phyloP scores from a whole-genome alignment of 371 early-diverging fungal genomes.

The Mortierella sp. region DNA sequence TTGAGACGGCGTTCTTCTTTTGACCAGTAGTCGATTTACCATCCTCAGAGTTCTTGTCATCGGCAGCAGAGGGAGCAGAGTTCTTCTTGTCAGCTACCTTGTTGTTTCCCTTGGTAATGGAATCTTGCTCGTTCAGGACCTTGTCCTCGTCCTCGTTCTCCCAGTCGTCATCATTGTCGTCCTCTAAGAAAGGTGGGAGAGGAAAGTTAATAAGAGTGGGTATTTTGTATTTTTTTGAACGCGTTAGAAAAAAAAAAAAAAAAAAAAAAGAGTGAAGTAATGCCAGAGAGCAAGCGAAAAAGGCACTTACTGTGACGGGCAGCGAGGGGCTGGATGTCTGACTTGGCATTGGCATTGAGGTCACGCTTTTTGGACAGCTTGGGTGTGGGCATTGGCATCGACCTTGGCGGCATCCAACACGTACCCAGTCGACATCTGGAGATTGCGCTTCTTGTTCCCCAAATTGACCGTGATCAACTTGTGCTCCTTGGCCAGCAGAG shows the following conservation, averaged over 20 bases:
- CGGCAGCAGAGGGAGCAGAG: background rate
- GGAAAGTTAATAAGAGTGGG: background rate
- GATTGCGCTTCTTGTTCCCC: background rate
- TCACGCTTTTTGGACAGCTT: background rate
- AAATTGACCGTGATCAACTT: constrained; percentile 8
- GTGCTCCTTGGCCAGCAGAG: background rate
- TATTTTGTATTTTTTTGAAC: background rate
- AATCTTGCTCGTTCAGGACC: background rate
- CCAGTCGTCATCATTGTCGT: constrained; percentile 13
- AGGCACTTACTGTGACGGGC: background rate
- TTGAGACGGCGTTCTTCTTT: background rate
- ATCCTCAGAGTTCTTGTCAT: background rate
- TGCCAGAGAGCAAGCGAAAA: too few relatives aligned
- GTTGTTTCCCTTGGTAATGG: background rate
- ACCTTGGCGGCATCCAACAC: background rate
- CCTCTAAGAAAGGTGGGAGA: background rate
- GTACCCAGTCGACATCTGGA: background rate
- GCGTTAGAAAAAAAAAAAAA: background rate
- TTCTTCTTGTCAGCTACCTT: background rate
- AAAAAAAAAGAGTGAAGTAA: too few relatives aligned
- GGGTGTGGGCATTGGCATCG: background rate
- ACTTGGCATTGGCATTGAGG: background rate
- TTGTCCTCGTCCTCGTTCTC: background rate
- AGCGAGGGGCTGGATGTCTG: background rate
- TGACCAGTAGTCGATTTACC: background rate